Evolutionary conservation across 768 basidiomycete species (phyloP), one percentile per base, ranked within the genome.

Genomic region (Gelatoporia subvermispora): DNA sequence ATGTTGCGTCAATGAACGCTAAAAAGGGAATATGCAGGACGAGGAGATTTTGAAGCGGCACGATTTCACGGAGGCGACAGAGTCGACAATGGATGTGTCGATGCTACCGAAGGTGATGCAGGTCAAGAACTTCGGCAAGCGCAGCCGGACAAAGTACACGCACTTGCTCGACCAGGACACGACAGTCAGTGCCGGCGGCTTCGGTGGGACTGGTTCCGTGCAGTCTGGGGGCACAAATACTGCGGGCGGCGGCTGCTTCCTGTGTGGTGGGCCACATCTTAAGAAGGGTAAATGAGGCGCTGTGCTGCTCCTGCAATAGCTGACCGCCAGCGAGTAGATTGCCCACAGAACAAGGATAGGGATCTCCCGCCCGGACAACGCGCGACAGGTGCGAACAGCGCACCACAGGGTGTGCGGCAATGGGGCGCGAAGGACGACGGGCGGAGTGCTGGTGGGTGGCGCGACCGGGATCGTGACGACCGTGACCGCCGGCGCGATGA

Each of bases 81-180:
- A 85, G 62, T 91, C 88, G 18, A 87, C 90, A 0, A 63, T 95
- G 50, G 95, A 98, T 60, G 79, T 98, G 31, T 85, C 90, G 1
- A 53, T 91, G 54, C 75, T 99, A 24, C 96, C 96, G 8, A 81
- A 90, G 69, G 88, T 96, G 49, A 95, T 98, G 94, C 96, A 98
- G 69, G 91, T 94, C 60, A 85, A 83, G 66, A 85, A 97, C 70
- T 97, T 94, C 61, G 91, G 92, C 40, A 93, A 93, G 67, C 84
- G 90, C 51, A 82, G 89, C 63, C 83, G 88, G 40, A 93, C 91
- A 24, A 94, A 99, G 71, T 98, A 98, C 60, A 98, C 96, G 15
- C 95, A 99, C 69, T 68, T 99, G 54, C 68, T 92, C 34, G 94
- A 94, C 60, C 90, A 98, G 73, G 95, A 98, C 64, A 98, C 95